A percentile compares a stretch with the other conserved stretches of the same genome.
These are phyloP conservation scores for Amborella trichopoda DNA, from an alignment of 164 flowering plant species.

Conservation along the genomic window DNA sequence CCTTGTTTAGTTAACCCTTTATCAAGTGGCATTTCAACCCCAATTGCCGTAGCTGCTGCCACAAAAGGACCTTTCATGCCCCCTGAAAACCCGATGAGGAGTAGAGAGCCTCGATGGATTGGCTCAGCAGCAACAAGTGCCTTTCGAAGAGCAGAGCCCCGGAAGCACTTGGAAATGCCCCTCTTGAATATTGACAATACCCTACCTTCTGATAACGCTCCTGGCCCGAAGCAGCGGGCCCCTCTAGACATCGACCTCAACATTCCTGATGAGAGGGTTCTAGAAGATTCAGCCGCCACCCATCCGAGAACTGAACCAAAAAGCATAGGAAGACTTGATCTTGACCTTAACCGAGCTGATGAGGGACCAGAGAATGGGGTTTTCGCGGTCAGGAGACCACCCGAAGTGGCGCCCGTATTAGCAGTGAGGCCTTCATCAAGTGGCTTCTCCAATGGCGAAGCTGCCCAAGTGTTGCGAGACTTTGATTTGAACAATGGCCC, in stretches of 20 bases:
- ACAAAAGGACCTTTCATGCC: conserved; percentile 85
- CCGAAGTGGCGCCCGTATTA: conserved; percentile 23
- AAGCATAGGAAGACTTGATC: conserved; percentile 58
- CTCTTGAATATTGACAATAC: conserved; percentile 8
- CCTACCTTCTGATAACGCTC: conserved; percentile 17
- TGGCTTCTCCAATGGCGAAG: conserved; percentile 31
- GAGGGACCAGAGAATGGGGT: conserved; percentile 43
- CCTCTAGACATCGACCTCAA: conserved; percentile 72
- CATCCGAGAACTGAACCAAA: conserved; percentile 12
- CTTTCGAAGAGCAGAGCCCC: conserved; percentile 92
- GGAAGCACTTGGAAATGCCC: conserved; percentile 39
- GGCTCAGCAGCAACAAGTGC: conserved; percentile 99
- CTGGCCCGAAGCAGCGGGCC: conserved; percentile 35
- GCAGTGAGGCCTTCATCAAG: conserved; percentile 17
- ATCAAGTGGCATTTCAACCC: conserved; percentile 32
- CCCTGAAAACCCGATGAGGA: conserved; percentile 47
- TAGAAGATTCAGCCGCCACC: conserved; percentile 38
- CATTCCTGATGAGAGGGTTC: conserved; percentile 57
- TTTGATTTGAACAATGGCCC: conserved; percentile 93
- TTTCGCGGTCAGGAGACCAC: conserved; percentile 9
- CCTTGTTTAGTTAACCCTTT: conserved; percentile 30
- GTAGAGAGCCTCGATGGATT: conserved; percentile 78
- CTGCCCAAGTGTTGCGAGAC: conserved; percentile 33
- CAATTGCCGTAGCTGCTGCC: conserved; percentile 81
- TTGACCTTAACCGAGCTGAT: conserved; percentile 72